These are phyloP conservation scores for Aspergillus leporis DNA, from an alignment of 495 filamentous ascomycete species.

Conservation along the genomic window DNA sequence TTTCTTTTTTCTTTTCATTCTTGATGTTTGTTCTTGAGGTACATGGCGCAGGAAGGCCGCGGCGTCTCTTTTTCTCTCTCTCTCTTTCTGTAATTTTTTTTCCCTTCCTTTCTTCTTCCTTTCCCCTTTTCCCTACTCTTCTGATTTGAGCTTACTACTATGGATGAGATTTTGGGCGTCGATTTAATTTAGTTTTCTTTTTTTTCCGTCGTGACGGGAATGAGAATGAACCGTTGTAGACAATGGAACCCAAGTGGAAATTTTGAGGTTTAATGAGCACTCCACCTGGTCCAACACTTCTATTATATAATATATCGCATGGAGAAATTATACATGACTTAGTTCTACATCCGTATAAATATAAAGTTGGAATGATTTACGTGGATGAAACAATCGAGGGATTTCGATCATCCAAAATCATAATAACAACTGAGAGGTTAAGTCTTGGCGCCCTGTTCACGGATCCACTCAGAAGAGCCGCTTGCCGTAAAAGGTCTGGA, in stretches of 20 bases:
- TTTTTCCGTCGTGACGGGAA: neutral
- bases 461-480: slow-evolving; percentile 15
- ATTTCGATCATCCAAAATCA: too few relatives aligned
- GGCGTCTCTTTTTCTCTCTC: slow-evolving; percentile 20
- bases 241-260: neutral
- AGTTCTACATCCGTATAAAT: too few relatives aligned
- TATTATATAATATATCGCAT: too few relatives aligned
- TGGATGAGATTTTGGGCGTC: neutral
- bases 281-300: neutral
- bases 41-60: neutral
- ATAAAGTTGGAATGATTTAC: too few relatives aligned
- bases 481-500: slow-evolving; percentile 19
- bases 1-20: slow-evolving; percentile 11
- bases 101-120: slow-evolving; percentile 2
- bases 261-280: neutral
- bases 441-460: slow-evolving; percentile 10
- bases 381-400: too few relatives aligned
- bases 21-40: slow-evolving; percentile 8
- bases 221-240: neutral
- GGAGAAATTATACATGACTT: too few relatives aligned
- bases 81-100: slow-evolving; percentile 15
- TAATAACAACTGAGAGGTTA: neutral
- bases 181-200: neutral
- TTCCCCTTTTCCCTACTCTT: neutral
- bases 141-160: neutral